These are phyloP conservation scores for Trichaptum fuscoviolaceum DNA, from an alignment of 768 basidiomycete genomes.

Conservation along the genomic window DNA sequence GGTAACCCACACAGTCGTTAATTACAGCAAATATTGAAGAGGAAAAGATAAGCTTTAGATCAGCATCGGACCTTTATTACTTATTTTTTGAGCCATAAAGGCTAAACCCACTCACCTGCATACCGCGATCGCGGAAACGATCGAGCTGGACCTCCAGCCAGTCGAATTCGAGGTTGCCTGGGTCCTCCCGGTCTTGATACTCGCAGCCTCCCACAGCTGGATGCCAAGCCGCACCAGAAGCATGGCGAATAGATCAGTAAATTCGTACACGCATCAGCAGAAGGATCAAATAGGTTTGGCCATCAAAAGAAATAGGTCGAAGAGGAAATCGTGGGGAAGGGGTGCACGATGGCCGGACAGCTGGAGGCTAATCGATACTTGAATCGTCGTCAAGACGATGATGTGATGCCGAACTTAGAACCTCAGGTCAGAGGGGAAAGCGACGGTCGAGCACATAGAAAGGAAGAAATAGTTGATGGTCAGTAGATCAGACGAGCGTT, in stretches of 20 bases:
- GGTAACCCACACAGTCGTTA: neutral
- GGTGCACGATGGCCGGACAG: neutral
- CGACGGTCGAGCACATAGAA: neutral
- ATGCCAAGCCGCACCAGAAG: neutral
- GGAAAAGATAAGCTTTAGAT: neutral
- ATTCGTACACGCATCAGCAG: neutral
- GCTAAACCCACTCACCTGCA: slow-evolving; percentile 52
- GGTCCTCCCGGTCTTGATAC: slow-evolving; percentile 58
- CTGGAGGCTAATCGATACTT: no score
- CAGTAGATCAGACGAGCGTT: neutral
- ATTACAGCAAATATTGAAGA: neutral
- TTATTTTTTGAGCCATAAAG: neutral
- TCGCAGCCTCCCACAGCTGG: slow-evolving; percentile 74
- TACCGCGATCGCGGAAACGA: slow-evolving; percentile 57
- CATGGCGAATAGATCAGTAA: slow-evolving; percentile 1
- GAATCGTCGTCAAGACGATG: neutral
- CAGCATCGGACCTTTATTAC: neutral
- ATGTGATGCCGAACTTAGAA: neutral
- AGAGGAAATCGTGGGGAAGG: neutral
- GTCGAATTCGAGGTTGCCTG: slow-evolving; percentile 84
- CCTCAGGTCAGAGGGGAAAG: neutral
- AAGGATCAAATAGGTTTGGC: neutral
- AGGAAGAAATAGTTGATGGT: neutral
- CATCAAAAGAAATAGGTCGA: neutral
- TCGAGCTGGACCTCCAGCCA: slow-evolving; percentile 87